Evolutionary conservation across 148 eudicot species (phyloP), one percentile per base, ranked within the genome.

Genomic region (Vaccinium darrowii): DNA sequence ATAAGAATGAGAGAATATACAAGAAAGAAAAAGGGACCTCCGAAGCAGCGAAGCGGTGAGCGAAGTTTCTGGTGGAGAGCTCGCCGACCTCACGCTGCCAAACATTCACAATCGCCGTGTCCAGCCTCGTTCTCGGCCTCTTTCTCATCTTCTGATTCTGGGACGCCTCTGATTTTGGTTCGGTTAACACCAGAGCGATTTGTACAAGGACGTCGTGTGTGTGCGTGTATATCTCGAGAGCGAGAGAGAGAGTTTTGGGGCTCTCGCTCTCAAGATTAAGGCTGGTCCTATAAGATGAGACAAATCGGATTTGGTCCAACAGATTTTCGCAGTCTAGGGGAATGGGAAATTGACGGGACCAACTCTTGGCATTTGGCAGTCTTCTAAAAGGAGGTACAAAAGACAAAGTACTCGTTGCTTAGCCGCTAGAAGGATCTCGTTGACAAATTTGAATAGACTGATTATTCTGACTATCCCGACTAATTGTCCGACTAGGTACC

Each of bases 81-180:
- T 53, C 85, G 49, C 99, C 99, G 52, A 96, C 86, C 84, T 93
- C 97, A 54, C 99, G 93, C 58, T 78, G 83, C 93, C 93, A 92
- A 50, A 96, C 91, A 88, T 94, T 92, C 4, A 93, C 88, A 58
- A 96, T 84, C 67, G 95, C 87, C 84, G 90, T 80, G 51, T 90
- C 88, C 60, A 78, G 80, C 54, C 84, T 85, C 30, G 82, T 54
- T 82, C 86, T 89, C 9, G 85, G 81, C 83, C 89, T 89, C 86
- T 90, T 93, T 58, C 72, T 84, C 90, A 81, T 87, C 87, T 25
- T 76, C 11, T 12, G 18, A 50, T 76, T 25, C 21, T 27, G 73
- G 2, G 27, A 36, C 7, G 8, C 21, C 47, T 43, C 47, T 43
- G 47, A 43, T 43, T 43, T 43, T 43, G 47, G 47, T 43, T 43